Evolutionary conservation across 768 basidiomycete genomes (phyloP), one percentile per base, ranked within the genome.

Genomic region (Macrocybe gigantea): DNA sequence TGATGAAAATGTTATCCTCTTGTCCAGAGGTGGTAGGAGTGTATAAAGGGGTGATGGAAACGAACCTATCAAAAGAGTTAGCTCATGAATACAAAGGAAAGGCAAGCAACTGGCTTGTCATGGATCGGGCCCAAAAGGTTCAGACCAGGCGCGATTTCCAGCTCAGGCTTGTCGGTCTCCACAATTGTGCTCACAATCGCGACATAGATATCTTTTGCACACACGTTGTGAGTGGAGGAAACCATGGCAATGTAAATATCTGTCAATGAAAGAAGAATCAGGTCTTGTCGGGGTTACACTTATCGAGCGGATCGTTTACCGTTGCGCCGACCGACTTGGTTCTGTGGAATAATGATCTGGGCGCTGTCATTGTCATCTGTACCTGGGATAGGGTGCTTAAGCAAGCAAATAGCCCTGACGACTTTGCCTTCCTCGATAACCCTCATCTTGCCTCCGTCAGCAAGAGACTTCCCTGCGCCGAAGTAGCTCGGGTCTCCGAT

Each of bases 181-280:
- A 98, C 94, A 59, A 99, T 88, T 15, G 95, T 98, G 58, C 93
- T 96, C 55, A 99, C 96, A 56, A 99, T 99, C 39, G 94, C 96
- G 56, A 99, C 80, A 65, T 92, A 93, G 50, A 97, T 68, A 60
- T 93, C 92, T 68, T 94, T 91, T 7, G 96, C 92, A 56, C 92
- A 94, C 56, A 99, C 96, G 59, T 95, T 95, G 73, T 98, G 96
- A 10, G 93, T 93, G 33, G 91, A 83, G 1, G 96, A 98, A 41
- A 99, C 93, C 77, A 90, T 88, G 5, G 96, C 95, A 60, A 99
- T 87, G 72, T 99, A 99, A 66, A 99, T 99, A 68, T 99, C 96
- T 97, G 57, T 13, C 6, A 45, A 33, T 15, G 33, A 37, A 38
- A 42, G 13, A 47, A 33, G 31, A 50, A 34, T 55, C 40, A 41